Evolutionary conservation across 768 basidiomycete genomes (phyloP).

Genomic region (Clitopilus hobsonii): DNA sequence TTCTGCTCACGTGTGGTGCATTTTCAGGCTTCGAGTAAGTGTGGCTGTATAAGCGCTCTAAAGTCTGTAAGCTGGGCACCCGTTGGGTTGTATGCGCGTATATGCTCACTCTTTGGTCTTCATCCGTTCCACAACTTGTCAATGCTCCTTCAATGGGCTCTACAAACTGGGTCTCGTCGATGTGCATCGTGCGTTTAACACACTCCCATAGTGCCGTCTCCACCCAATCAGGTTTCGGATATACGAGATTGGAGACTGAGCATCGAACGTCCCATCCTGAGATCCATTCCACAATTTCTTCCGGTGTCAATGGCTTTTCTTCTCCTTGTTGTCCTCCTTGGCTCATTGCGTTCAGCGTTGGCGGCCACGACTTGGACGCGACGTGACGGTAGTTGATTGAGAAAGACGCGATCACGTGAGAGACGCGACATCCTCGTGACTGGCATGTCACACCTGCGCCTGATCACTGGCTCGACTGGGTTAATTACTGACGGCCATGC

Average conservation of each 20-base stretch:
- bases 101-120: conserved; percentile 48
- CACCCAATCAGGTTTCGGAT: conserved; percentile 69
- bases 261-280: conserved; percentile 66
- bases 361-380: neutral
- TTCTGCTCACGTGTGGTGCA: conserved; percentile 60
- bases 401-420: conserved; percentile 22
- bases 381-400: conserved; percentile 3
- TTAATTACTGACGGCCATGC: conserved; percentile 11
- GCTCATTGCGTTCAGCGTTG: conserved; percentile 23
- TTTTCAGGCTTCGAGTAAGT: conserved; percentile 56
- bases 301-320: conserved; percentile 63
- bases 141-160: conserved; percentile 55
- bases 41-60: conserved; percentile 67
- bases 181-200: conserved; percentile 64
- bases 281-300: conserved; percentile 63
- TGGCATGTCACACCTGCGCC: conserved; percentile 2
- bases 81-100: neutral
- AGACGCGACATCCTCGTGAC: conserved; percentile 10
- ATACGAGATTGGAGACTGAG: conserved; percentile 60
- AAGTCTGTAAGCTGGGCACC: neutral
- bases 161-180: conserved; percentile 54
- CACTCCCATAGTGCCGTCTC: conserved; percentile 46
- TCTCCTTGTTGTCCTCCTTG: conserved; percentile 35
- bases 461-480: conserved; percentile 1
- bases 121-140: conserved; percentile 32